phyloP scores from a whole-genome alignment of 2,329 filamentous ascomycete species.

The Aspergillus nomiae region DNA sequence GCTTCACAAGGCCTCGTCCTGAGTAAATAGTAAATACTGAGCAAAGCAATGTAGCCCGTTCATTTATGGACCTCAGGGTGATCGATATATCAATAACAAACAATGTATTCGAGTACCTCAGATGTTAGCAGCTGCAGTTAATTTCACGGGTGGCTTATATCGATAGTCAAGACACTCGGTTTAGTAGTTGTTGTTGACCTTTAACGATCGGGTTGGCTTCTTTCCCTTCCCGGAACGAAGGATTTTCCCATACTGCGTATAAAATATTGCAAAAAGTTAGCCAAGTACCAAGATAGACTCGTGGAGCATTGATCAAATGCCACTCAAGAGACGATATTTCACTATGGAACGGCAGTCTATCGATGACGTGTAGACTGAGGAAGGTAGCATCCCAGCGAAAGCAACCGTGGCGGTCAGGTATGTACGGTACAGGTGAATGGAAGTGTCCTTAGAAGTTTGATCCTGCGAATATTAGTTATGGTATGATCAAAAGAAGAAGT shows the following conservation, averaged over 20 bases:
- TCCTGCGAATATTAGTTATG: background rate
- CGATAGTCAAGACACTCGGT: background rate
- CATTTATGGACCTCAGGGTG: background rate
- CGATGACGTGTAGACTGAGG: constrained; percentile 24
- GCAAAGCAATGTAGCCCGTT: background rate
- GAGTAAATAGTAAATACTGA: background rate
- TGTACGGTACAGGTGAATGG: background rate
- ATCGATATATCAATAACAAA: no score
- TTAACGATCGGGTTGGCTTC: background rate
- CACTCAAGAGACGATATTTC: background rate
- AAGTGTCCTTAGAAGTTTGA: background rate
- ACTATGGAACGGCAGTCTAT: constrained; percentile 1
- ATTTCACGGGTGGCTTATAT: background rate
- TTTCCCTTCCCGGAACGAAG: background rate
- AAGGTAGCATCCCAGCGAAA: constrained; percentile 16
- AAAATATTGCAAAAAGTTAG: background rate
- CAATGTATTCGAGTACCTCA: background rate
- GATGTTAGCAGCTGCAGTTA: background rate
- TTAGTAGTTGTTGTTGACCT: background rate
- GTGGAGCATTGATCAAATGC: background rate
- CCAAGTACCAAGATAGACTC: background rate
- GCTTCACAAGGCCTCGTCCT: background rate
- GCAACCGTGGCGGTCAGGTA: constrained; percentile 10
- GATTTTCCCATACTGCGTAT: background rate
- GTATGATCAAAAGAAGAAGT: background rate